phyloP scores from a whole-genome alignment of 805 yeast genomes.

The Yarrowia bubula region DNA sequence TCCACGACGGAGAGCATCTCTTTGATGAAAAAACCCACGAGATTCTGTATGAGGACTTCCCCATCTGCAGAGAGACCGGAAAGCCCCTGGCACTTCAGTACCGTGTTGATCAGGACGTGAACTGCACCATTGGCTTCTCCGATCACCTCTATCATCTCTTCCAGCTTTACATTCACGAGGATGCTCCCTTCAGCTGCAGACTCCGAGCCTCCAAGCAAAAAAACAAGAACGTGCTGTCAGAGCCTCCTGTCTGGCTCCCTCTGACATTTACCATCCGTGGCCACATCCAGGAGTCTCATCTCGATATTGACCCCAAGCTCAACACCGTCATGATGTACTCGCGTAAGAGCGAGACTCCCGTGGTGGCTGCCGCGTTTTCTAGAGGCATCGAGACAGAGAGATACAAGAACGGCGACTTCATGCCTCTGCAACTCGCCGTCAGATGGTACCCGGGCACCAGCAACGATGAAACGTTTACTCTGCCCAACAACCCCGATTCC shows the following conservation, averaged over 20 bases:
- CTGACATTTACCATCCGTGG: constrained; percentile 65
- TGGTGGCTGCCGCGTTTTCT: constrained; percentile 59
- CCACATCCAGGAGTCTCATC: constrained; percentile 60
- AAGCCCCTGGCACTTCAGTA: constrained; percentile 56
- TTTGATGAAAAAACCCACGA: constrained; percentile 55
- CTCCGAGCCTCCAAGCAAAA: constrained; percentile 34
- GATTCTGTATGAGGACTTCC: constrained; percentile 58
- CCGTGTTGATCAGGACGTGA: constrained; percentile 48
- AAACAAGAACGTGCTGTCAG: background rate
- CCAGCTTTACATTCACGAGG: constrained; percentile 74
- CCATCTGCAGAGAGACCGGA: constrained; percentile 63
- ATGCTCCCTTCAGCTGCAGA: constrained; percentile 70
- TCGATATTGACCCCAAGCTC: constrained; percentile 60
- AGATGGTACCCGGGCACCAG: constrained; percentile 47
- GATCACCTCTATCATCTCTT: constrained; percentile 70
- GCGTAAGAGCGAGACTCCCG: constrained; percentile 44
- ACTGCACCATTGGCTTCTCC: constrained; percentile 59
- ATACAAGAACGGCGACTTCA: constrained; percentile 61
- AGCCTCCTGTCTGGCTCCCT: constrained; percentile 44
- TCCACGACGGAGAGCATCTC: constrained; percentile 73
- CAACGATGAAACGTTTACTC: background rate
- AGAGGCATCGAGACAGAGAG: constrained; percentile 61
- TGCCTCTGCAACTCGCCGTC: constrained; percentile 56
- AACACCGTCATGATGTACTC: constrained; percentile 50
- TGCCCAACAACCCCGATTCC: constrained; percentile 29